A percentile compares a stretch with the other conserved stretches of the same genome.
Evolutionary conservation across 345 rosid species (phyloP).

Genomic region (Citrus unshiu): DNA sequence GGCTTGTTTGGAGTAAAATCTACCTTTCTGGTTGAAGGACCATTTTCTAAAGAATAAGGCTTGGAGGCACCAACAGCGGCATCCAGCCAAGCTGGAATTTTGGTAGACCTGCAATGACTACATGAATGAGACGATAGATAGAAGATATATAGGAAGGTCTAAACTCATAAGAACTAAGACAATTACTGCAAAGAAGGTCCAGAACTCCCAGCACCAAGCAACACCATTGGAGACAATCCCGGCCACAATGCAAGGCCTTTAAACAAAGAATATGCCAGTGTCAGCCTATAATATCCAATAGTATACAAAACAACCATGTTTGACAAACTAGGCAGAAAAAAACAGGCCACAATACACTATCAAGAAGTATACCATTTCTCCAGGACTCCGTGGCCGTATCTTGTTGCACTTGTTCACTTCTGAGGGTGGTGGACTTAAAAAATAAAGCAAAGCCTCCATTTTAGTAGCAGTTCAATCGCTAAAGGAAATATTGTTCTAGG

Average conservation of each 20-base stretch:
- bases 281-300: conserved; percentile 6
- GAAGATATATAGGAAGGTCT: background rate
- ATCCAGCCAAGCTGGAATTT: conserved; percentile 58
- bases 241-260: conserved; percentile 58
- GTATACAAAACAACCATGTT: background rate
- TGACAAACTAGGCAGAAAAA: background rate
- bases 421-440: conserved; percentile 25
- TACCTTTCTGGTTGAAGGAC: conserved; percentile 40
- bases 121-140: conserved; percentile 8
- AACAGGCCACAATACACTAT: background rate
- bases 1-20: conserved; percentile 13
- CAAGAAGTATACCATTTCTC: conserved; percentile 38
- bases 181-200: conserved; percentile 40
- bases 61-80: conserved; percentile 31
- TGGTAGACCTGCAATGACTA: conserved; percentile 38
- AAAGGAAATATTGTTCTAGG: background rate
- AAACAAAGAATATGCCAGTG: background rate
- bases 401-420: conserved; percentile 31
- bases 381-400: conserved; percentile 20
- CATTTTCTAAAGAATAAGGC: conserved; percentile 25
- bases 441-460: background rate
- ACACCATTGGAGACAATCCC: conserved; percentile 38
- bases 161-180: background rate
- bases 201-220: conserved; percentile 22
- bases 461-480: conserved; percentile 3